Evolutionary conservation across 2,329 filamentous ascomycete genomes (phyloP), one percentile per base, ranked within the genome.

Genomic region (Boeremia exigua): DNA sequence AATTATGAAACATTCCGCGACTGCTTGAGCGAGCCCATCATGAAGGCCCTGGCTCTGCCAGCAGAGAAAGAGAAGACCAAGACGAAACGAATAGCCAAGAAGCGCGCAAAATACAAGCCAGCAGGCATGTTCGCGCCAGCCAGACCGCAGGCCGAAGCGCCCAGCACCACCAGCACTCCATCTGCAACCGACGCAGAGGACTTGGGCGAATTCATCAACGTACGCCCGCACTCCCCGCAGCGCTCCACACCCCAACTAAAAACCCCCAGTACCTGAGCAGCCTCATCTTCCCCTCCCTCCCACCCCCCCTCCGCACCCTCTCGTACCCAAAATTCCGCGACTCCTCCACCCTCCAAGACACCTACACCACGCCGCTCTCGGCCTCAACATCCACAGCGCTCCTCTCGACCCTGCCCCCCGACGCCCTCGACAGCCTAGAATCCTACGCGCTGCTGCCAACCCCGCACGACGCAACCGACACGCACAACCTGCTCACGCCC

Each of bases 191-290:
- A 85, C 62, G 84, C 84, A 5, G 88, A 89, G 63, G 90, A 93
- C 50, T 77, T 95, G 19, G 84, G 86, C 25, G 92, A 96, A 1
- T 96, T 96, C 75, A 86, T 90, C 49, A 87, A 93, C 65, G 84
- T 86, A 46, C 11, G 42, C 15, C 14, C n/a, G 4, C n/a, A 17
- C 23, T 34, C n/a, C 34, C 14, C 4, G 4, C 10, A 43, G 1
- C 3, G 15, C 7, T 12, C n/a, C 12, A 19, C 28, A 45, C 32
- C 14, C 17, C 7, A 23, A 63, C 53, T 56, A 8, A 38, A 10
- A 12, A 1, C 6, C 28, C 10, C 6, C 63, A 86, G 79, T 95
- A 93, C 74, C 82, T 95, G 28, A 86, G 90, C 23, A 76, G 79
- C 43, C 84, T 90, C 69, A 85, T 88, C 48, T 96, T 94, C 74